Evolutionary conservation across 2,329 filamentous ascomycete genomes (phyloP).

Genomic region (Aspergillus sp.): DNA sequence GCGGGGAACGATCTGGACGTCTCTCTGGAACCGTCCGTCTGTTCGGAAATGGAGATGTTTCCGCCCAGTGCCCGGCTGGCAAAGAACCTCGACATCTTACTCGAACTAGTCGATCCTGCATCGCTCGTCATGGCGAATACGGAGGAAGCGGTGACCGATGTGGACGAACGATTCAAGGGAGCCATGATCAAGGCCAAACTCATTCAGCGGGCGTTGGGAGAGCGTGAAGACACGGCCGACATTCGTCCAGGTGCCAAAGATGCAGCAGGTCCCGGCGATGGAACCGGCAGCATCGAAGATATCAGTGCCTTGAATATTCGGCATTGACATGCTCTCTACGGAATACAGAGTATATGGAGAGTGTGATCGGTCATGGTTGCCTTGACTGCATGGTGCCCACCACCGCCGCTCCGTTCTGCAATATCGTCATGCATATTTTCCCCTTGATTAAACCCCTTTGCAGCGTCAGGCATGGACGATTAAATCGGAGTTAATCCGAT

Average conservation of each 20-base stretch:
- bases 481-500: too few species aligned
- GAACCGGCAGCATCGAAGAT: conserved; percentile 41
- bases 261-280: conserved; percentile 22
- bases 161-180: conserved; percentile 79
- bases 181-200: conserved; percentile 78
- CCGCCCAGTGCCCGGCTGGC: conserved; percentile 56
- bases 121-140: conserved; percentile 73
- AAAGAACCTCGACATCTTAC: conserved; percentile 68
- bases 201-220: conserved; percentile 62
- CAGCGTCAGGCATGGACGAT: too few species aligned
- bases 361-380: too few species aligned
- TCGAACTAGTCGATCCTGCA: conserved; percentile 68
- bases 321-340: conserved; percentile 17
- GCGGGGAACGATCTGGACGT: conserved; percentile 7
- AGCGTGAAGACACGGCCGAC: conserved; percentile 28
- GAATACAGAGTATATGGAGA: too few species aligned
- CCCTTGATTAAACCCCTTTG: too few species aligned
- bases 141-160: conserved; percentile 82
- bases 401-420: too few species aligned
- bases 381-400: too few species aligned
- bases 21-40: conserved; percentile 22
- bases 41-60: conserved; percentile 38
- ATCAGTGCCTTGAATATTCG: conserved; percentile 36
- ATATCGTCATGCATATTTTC: too few species aligned
- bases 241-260: conserved; percentile 23